Evolutionary conservation across 768 basidiomycete genomes (phyloP).

Genomic region (Daedaleopsis nitida): DNA sequence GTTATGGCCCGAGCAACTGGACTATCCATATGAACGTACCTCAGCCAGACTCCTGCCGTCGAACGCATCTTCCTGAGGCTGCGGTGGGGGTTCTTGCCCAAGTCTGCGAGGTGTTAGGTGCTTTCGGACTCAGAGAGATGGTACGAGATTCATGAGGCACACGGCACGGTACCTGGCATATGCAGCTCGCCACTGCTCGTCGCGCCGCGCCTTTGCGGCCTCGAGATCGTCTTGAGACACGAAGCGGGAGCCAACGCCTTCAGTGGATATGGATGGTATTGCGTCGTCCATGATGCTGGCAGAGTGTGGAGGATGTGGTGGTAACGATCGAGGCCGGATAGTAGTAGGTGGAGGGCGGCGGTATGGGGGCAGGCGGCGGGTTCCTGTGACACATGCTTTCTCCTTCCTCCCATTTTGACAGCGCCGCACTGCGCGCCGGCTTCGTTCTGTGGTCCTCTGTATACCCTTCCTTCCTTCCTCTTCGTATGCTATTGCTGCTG

Average conservation of each 20-base stretch:
- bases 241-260: constrained; percentile 81
- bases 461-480: constrained; percentile 11
- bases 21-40: constrained; percentile 48
- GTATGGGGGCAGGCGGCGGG: not conserved
- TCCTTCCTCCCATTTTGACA: constrained; percentile 12
- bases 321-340: constrained; percentile 2
- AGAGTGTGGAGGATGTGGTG: not conserved
- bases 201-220: constrained; percentile 64
- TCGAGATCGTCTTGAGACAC: constrained; percentile 81
- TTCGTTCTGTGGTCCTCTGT: constrained; percentile 1
- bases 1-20: constrained; percentile 17
- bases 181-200: constrained; percentile 89
- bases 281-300: constrained; percentile 52
- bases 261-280: constrained; percentile 74
- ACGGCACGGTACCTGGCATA: constrained; percentile 63
- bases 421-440: constrained; percentile 17
- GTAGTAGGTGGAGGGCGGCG: not conserved
- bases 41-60: constrained; percentile 89
- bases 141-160: not conserved
- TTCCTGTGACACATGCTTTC: constrained; percentile 8
- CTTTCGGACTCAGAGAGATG: not conserved
- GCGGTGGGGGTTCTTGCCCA: constrained; percentile 82
- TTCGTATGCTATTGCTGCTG: constrained; percentile 5
- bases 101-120: constrained; percentile 45
- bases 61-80: constrained; percentile 72